Conservation (phyloP, 305 asterid genomes). For the Galium porrigens region DNA sequence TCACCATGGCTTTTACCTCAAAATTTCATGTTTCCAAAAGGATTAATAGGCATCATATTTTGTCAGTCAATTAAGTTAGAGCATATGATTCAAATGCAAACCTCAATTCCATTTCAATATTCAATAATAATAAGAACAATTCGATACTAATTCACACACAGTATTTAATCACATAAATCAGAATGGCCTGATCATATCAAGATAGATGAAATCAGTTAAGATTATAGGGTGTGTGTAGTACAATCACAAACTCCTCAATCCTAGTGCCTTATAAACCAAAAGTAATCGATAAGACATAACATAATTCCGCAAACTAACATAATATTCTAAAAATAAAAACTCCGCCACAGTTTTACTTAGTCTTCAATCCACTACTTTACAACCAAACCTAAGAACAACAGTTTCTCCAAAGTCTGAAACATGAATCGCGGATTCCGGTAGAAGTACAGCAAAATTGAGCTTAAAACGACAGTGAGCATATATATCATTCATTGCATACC, state of each 20-base stretch:
- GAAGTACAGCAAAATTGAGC: background rate
- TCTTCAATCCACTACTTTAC: too few relatives aligned
- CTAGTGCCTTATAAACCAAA: background rate
- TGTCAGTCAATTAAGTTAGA: background rate
- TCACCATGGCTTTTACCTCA: background rate
- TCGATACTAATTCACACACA: background rate
- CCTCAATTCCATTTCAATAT: background rate
- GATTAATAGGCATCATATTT: background rate
- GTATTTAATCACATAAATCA: too few relatives aligned
- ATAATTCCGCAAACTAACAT: slow-evolving; percentile 1
- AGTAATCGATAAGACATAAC: background rate
- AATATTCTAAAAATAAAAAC: background rate
- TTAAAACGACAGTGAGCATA: background rate
- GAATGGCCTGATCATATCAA: background rate
- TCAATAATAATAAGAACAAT: background rate
- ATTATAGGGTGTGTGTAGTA: background rate
- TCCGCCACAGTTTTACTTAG: too few relatives aligned
- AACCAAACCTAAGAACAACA: background rate
- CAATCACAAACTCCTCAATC: background rate
- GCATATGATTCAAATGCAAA: background rate
- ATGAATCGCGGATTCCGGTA: background rate
- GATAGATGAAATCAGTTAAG: background rate
- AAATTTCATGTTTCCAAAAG: background rate
- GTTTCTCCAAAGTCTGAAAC: background rate
- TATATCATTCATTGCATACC: background rate